A percentile compares a stretch with the other conserved stretches of the same genome.
phyloP scores from a whole-genome alignment of 495 filamentous ascomycete genomes.

The Pyrenula massariospora region DNA sequence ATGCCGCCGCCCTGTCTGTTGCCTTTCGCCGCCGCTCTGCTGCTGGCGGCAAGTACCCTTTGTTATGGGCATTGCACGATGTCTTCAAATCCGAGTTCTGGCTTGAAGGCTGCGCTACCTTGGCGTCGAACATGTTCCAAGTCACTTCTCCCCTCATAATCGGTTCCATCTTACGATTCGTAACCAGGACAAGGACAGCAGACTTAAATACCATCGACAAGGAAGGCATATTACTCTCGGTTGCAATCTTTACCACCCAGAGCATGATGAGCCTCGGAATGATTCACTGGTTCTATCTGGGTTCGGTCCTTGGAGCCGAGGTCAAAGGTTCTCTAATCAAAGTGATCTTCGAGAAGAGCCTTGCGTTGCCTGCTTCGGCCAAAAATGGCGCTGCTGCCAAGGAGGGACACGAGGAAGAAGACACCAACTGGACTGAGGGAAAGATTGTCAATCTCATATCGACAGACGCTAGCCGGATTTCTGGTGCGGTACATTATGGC shows the following conservation, averaged over 20 bases:
- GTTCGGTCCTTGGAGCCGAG: slow-evolving; percentile 59
- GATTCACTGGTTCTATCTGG: slow-evolving; percentile 60
- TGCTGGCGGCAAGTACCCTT: slow-evolving; percentile 54
- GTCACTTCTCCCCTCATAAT: slow-evolving; percentile 55
- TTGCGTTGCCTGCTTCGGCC: slow-evolving; percentile 56
- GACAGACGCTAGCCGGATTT: slow-evolving; percentile 10
- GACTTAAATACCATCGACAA: slow-evolving; percentile 33
- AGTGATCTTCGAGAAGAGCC: slow-evolving; percentile 57
- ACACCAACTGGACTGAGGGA: slow-evolving; percentile 7
- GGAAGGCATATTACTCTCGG: slow-evolving; percentile 46
- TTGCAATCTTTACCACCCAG: slow-evolving; percentile 58
- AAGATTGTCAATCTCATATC: slow-evolving; percentile 11
- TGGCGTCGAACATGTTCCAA: slow-evolving; percentile 46
- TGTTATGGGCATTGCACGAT: slow-evolving; percentile 64
- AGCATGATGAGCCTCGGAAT: slow-evolving; percentile 46
- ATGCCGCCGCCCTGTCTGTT: slow-evolving; percentile 45
- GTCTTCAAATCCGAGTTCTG: slow-evolving; percentile 68
- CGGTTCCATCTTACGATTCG: slow-evolving; percentile 55
- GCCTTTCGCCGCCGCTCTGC: slow-evolving; percentile 50
- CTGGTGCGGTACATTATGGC: slow-evolving; percentile 7
- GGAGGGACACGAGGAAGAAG: slow-evolving; percentile 12
- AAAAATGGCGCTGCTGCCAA: slow-evolving; percentile 42
- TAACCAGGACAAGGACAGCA: slow-evolving; percentile 43
- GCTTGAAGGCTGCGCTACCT: slow-evolving; percentile 54
- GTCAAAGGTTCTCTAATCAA: slow-evolving; percentile 49